Base-by-base conservation (phyloP, 495 filamentous ascomycete genomes). In the Echria macrotheca region DNA sequence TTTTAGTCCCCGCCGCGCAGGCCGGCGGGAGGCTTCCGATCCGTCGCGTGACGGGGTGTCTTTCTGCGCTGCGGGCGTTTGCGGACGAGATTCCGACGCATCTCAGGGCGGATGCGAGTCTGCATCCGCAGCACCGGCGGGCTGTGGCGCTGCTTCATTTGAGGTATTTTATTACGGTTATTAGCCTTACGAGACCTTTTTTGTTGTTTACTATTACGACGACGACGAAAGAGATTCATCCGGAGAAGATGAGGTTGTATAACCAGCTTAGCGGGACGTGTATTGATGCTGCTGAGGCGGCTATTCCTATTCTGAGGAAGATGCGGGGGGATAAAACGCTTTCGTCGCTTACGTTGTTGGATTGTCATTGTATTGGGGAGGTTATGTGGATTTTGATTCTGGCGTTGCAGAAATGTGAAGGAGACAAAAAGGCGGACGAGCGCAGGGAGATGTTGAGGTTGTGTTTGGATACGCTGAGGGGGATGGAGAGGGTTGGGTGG, bases 61-160 rank as follows among this genome's bases (percentile, higher is more conserved):
- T 45, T 9, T 9, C 42, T 5, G 24, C 10, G 1, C 42, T 31
- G 4, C 25, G 25, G 12, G 5, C 12, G 2, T 45, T 24, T 24
- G 42, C 12, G 8, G 12, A 31, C 10, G 10, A 24, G 9, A 25
- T 45, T 0, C 42, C 42, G 3, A 17, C 28, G 15, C 42, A 45
- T 11, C 25, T 45, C 11, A 2, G 42, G 0, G 25, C 22, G 25
- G 42, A 45, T 17, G 15, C 42, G 3, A 31, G 29, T 11, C 29
- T 47, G 44, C 44, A 47, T 21, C 44, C 44, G 18, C 44, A 47
- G 29, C 44, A 47, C 31, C 29, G 44, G 1, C 29, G 44, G 4
- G 44, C 44, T 19, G 44, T 47, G 5, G 15, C 17, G 3, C 28
- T 33, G 15, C 44, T 47, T 9, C 44, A 47, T 15, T 21, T 47